A percentile compares a stretch with the other conserved stretches of the same genome.
Conservation (phyloP, 176 grass and related monocot genomes). For the Aegilops bicornis region DNA sequence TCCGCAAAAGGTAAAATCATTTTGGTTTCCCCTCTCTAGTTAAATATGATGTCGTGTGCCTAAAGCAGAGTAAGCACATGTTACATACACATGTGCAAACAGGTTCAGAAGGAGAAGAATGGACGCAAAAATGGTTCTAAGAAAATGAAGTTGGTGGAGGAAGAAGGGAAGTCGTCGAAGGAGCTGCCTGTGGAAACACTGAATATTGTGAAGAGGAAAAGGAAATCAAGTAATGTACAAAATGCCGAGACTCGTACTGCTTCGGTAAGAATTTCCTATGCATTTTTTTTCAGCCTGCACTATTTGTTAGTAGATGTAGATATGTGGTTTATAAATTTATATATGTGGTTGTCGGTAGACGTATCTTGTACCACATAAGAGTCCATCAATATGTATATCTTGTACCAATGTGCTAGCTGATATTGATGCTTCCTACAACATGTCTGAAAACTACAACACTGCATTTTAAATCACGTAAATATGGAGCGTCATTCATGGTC, state of each 20-base stretch:
- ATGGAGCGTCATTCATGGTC: neutral
- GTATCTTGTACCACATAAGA: neutral
- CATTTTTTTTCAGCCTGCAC: neutral
- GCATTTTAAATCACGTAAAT: neutral
- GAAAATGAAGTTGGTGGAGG: neutral
- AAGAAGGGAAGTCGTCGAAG: neutral
- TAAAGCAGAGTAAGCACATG: neutral
- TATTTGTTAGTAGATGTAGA: neutral
- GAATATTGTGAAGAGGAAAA: neutral
- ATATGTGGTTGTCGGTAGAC: neutral
- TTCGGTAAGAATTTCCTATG: constrained; percentile 9
- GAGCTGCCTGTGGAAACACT: neutral
- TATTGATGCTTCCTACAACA: neutral
- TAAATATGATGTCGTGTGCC: neutral
- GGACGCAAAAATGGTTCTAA: neutral
- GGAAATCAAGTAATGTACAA: neutral
- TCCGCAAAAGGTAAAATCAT: neutral
- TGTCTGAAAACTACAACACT: neutral
- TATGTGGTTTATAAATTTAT: neutral
- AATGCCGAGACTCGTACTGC: neutral
- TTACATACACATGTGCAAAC: neutral
- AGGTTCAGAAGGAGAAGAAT: neutral
- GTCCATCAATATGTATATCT: neutral
- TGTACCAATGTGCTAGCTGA: neutral
- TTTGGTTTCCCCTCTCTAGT: neutral